phyloP scores from a whole-genome alignment of 495 filamentous ascomycete genomes.

The Massariosphaeria phaeospora region DNA sequence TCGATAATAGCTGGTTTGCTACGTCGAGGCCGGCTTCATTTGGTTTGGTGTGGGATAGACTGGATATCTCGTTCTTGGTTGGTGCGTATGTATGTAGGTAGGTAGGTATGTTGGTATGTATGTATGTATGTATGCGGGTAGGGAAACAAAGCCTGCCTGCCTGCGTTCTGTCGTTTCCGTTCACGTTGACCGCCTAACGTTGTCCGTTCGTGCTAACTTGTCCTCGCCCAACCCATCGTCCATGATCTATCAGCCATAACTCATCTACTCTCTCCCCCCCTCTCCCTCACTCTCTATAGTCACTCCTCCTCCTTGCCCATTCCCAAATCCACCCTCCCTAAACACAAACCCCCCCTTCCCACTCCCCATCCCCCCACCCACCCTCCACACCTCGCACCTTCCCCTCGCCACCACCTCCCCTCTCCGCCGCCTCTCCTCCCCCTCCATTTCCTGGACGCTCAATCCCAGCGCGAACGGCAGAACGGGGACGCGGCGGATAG shows the following conservation, averaged over 20 bases:
- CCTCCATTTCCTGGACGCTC: conserved; percentile 52
- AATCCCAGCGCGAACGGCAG: conserved; percentile 51
- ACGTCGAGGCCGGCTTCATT: no score
- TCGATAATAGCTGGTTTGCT: no score
- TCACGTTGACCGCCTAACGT: no score
- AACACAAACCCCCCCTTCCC: conserved; percentile 19
- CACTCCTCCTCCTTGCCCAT: conserved; percentile 16
- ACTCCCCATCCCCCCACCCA: neutral
- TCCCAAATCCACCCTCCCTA: conserved; percentile 13
- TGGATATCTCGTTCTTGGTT: no score
- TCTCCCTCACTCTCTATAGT: conserved; percentile 4
- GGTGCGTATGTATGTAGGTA: no score
- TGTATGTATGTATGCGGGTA: no score
- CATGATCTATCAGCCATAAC: neutral
- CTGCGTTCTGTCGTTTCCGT: no score
- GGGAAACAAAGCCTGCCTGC: no score
- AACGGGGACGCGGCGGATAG: conserved; percentile 46
- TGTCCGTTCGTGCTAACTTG: no score
- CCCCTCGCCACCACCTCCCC: conserved; percentile 42
- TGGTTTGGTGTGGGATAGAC: no score
- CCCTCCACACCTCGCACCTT: conserved; percentile 29
- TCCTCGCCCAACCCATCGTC: neutral
- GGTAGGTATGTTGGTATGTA: no score
- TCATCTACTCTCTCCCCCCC: neutral
- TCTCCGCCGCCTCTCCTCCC: conserved; percentile 46